Base-by-base conservation (phyloP, 139 green algal species). In the Ettlia oleoabundans region DNA sequence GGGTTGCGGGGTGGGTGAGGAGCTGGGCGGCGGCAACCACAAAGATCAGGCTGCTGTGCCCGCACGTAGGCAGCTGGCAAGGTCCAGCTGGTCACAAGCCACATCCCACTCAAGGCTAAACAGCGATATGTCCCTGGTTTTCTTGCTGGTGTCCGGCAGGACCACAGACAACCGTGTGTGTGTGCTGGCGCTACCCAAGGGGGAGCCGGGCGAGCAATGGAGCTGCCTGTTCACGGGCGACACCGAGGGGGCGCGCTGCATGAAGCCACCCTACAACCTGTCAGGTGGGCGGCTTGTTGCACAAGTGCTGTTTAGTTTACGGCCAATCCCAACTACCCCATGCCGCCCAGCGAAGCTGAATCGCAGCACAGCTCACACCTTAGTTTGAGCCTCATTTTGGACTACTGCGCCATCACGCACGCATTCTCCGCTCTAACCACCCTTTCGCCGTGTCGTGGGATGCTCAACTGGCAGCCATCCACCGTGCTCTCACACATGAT, bases 161-260 rank as follows among this genome's bases (percentile, higher is more conserved):
- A 88, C 86, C 0, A 6, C 85, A 35, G 91, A 95, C 86, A 92
- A 92, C 55, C 80, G 84, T 22, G n/a, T 90, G 6, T 80, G 91
- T 33, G 84, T 82, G 3, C 19, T 92, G 30, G 26, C 28, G 3
- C 51, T 96, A 6, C 77, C 69, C 2, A 96, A 96, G 66, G 76
- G 43, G 1, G 63, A 88, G 40, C 52, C 61, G 32, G 90, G 90
- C 0, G 22, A 90, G 66, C 53, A 58, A 0, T 95, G 91, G 92
- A 70, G 37, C 41, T 61, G 80, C 30, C 67, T 93, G 55, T 96
- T 96, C 58, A 40, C 78, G 10, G 92, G 92, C 8, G 92, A 96
- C 80, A 81, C 53, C 30, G 78, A 93, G 47, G 88, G 85, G 2
- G 81, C 40, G 10, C 83, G 92, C 41, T 92, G 88, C 85, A 69